Evolutionary conservation across 495 filamentous ascomycete genomes (phyloP).

Genomic region (Podospora conica): DNA sequence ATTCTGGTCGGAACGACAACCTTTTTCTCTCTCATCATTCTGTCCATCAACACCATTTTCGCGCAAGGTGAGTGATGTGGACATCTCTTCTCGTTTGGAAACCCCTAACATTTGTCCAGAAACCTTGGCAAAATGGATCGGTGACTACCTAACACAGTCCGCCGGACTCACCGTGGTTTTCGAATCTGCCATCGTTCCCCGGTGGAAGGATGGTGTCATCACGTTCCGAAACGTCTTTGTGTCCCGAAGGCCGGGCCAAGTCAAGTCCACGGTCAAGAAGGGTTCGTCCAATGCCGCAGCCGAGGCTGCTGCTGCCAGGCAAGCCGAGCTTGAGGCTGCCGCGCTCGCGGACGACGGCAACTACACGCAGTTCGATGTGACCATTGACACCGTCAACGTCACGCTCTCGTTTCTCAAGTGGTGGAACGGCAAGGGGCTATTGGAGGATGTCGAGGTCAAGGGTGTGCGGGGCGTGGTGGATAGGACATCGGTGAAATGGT

Average conservation of each 20-base stretch:
- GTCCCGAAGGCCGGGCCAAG: conserved; percentile 79
- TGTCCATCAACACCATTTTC: conserved; percentile 91
- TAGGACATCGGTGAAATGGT: conserved; percentile 71
- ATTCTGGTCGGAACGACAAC: conserved; percentile 92
- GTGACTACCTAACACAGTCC: conserved; percentile 91
- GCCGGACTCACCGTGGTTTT: conserved; percentile 95
- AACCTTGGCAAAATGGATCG: conserved; percentile 86
- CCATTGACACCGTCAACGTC: conserved; percentile 91
- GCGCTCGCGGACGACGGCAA: conserved; percentile 73
- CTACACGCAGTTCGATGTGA: conserved; percentile 95
- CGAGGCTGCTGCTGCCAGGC: conserved; percentile 73
- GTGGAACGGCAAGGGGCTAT: conserved; percentile 92
- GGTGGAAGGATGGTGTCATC: conserved; percentile 90
- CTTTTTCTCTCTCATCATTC: conserved; percentile 86
- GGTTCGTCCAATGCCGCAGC: conserved; percentile 82
- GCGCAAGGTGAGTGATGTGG: conserved; percentile 63
- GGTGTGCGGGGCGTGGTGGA: conserved; percentile 96
- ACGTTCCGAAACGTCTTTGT: conserved; percentile 96
- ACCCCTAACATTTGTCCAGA: conserved; percentile 45
- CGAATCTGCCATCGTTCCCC: conserved; percentile 94
- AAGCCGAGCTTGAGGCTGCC: conserved; percentile 32
- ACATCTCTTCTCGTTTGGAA: too few relatives aligned
- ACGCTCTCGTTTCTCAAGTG: conserved; percentile 96
- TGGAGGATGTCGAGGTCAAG: conserved; percentile 88
- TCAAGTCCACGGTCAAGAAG: conserved; percentile 75